These are phyloP conservation scores for Leucocoprinus leucothites DNA, from an alignment of 768 basidiomycete genomes.

Conservation along the genomic window DNA sequence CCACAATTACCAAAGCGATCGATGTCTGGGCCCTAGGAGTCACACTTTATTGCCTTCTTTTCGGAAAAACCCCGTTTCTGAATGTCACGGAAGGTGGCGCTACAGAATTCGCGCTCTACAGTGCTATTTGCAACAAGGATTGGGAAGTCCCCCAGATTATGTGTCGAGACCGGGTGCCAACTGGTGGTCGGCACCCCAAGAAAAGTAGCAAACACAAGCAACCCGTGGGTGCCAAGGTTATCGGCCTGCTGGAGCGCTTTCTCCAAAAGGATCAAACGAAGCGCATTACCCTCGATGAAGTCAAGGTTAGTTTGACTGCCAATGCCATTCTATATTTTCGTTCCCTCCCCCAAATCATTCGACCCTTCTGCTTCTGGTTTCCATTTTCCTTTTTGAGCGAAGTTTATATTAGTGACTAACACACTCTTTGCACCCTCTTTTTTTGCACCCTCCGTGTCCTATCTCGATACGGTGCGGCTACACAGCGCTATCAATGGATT, in stretches of 20 bases:
- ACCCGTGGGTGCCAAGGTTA: conserved; percentile 56
- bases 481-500: conserved; percentile 63
- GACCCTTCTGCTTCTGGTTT: conserved; percentile 10
- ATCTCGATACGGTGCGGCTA: conserved; percentile 1
- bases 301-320: conserved; percentile 54
- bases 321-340: conserved; percentile 14
- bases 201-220: conserved; percentile 12
- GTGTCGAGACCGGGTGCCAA: conserved; percentile 65
- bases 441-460: conserved; percentile 5
- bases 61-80: conserved; percentile 78
- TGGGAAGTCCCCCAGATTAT: conserved; percentile 67
- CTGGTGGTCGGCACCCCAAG: conserved; percentile 56
- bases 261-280: conserved; percentile 76
- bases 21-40: conserved; percentile 98
- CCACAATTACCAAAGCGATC: conserved; percentile 80
- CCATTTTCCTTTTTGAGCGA: conserved; percentile 12
- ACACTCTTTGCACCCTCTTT: conserved; percentile 9
- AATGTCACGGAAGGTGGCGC: conserved; percentile 24
- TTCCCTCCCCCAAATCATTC: conserved; percentile 7
- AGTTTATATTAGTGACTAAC: conserved; percentile 8
- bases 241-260: conserved; percentile 70
- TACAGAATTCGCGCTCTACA: conserved; percentile 73
- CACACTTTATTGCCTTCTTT: conserved; percentile 91
- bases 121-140: conserved; percentile 73
- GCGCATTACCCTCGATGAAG: conserved; percentile 75